A percentile compares a stretch with the other conserved stretches of the same genome.
Conservation (phyloP, 208 protist species). For the Acanthamoeba culbertsoni region DNA sequence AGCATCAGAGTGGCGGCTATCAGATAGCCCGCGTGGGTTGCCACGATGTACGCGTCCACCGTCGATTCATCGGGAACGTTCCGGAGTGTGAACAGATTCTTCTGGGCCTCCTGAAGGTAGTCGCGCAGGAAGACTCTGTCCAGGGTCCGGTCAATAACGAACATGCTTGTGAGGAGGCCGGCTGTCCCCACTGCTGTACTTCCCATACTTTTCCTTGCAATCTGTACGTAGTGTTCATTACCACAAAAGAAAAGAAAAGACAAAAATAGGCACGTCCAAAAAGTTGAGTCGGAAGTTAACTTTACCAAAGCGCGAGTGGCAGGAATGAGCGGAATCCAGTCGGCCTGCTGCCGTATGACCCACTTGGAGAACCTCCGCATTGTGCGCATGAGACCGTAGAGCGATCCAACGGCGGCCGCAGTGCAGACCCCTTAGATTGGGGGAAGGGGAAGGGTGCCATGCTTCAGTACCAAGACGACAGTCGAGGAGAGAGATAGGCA, state of each 20-base stretch:
- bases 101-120: not conserved
- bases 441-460: not conserved
- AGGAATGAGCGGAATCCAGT: not conserved
- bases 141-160: not conserved
- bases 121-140: not conserved
- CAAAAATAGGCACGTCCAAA: no score
- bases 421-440: not conserved
- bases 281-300: not conserved
- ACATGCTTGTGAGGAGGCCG: not conserved
- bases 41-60: not conserved
- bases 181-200: not conserved
- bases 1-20: not conserved
- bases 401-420: not conserved
- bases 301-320: not conserved
- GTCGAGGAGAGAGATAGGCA: not conserved
- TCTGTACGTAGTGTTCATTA: no score
- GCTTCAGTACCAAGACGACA: not conserved
- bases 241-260: no score
- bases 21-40: not conserved
- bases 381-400: not conserved
- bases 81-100: not conserved
- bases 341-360: not conserved
- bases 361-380: not conserved
- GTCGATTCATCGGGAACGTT: not conserved
- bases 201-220: no score